Evolutionary conservation across 2,329 filamentous ascomycete genomes (phyloP).

Genomic region (Cucurbitaria berberidis): DNA sequence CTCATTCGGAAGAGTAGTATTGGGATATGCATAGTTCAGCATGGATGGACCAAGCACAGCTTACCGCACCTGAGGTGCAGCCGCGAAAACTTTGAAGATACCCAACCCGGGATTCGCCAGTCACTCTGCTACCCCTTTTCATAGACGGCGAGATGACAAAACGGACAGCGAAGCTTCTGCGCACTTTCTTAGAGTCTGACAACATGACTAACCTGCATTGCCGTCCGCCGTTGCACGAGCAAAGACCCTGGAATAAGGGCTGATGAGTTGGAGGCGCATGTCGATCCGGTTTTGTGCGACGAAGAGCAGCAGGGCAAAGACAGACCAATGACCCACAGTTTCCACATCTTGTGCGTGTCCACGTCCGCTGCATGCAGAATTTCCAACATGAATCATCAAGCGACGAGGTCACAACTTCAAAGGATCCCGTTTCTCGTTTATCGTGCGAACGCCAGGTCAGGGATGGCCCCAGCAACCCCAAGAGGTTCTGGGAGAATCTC

Average conservation of each 20-base stretch:
- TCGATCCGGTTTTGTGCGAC: constrained; percentile 23
- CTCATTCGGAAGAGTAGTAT: constrained; percentile 4
- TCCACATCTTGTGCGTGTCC: constrained; percentile 1
- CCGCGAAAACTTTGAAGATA: neutral
- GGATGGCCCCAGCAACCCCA: constrained; percentile 30
- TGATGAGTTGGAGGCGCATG: constrained; percentile 12
- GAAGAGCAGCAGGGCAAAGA: neutral
- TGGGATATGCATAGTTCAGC: neutral
- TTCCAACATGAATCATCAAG: neutral
- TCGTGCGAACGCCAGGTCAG: constrained; percentile 21
- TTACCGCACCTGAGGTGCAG: neutral
- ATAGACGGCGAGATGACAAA: neutral
- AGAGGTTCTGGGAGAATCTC: constrained; percentile 29
- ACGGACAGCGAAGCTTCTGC: neutral
- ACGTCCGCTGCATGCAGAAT: neutral
- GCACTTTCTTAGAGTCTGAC: neutral
- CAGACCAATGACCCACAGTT: neutral
- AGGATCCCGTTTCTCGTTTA: constrained; percentile 21
- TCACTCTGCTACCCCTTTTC: neutral
- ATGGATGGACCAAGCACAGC: constrained; percentile 5
- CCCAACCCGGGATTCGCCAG: no score
- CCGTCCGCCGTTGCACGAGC: constrained; percentile 19
- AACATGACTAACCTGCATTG: neutral
- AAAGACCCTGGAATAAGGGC: constrained; percentile 23
- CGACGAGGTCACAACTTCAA: constrained; percentile 1